These are phyloP conservation scores for Tarenaya hassleriana DNA, from an alignment of 345 rosid species.

Conservation along the genomic window DNA sequence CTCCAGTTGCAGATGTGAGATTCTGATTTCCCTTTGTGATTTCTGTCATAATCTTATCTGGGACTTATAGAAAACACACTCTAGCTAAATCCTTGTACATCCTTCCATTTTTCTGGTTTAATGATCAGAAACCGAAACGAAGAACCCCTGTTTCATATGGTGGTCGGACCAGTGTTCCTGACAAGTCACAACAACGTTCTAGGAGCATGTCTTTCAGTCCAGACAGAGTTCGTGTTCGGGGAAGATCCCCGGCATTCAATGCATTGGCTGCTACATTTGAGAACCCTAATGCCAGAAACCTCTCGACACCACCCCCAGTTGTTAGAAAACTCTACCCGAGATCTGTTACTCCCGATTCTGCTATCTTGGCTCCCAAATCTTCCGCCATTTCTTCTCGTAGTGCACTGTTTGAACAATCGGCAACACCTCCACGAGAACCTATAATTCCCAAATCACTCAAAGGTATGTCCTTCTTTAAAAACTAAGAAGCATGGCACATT, in stretches of 20 bases:
- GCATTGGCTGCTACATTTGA: constrained; percentile 36
- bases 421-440: constrained; percentile 53
- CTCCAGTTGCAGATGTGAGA: constrained; percentile 68
- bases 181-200: constrained; percentile 29
- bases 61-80: too few relatives aligned
- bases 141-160: constrained; percentile 74
- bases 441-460: constrained; percentile 66
- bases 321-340: constrained; percentile 84
- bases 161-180: constrained; percentile 66
- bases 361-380: constrained; percentile 52
- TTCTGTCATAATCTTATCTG: too few relatives aligned
- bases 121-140: constrained; percentile 75
- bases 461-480: constrained; percentile 45
- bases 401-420: constrained; percentile 56
- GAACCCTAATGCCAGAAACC: constrained; percentile 33
- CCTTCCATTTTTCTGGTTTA: constrained; percentile 2
- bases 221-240: constrained; percentile 34
- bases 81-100: constrained; percentile 16
- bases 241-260: constrained; percentile 34
- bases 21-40: constrained; percentile 1
- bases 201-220: constrained; percentile 38
- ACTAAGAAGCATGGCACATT: too few relatives aligned
- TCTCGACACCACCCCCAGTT: constrained; percentile 36
- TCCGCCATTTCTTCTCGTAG: constrained; percentile 63
- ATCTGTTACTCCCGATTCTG: constrained; percentile 85